phyloP scores from a whole-genome alignment of 2,329 filamentous ascomycete genomes.

The Diaporthe eres region DNA sequence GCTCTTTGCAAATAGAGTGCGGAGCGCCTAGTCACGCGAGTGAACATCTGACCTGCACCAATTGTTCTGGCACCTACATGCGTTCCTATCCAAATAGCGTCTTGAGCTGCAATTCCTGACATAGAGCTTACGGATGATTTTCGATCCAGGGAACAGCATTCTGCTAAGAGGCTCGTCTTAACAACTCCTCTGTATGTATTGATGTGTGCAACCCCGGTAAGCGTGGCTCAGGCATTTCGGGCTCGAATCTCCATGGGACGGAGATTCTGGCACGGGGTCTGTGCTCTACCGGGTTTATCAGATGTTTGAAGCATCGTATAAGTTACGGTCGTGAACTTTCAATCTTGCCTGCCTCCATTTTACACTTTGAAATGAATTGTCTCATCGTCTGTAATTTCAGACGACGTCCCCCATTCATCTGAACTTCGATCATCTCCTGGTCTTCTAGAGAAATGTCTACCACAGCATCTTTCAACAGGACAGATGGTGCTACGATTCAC shows the following conservation, averaged over 20 bases:
- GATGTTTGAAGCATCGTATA: neutral
- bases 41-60: too few species aligned
- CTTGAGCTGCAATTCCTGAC: neutral
- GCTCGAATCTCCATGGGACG: neutral
- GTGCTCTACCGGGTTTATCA: neutral
- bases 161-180: neutral
- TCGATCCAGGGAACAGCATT: neutral
- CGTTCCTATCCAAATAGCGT: neutral
- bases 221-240: neutral
- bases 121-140: neutral
- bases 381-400: neutral
- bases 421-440: neutral
- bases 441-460: neutral
- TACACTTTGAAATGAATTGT: neutral
- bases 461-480: neutral
- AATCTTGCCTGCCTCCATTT: neutral
- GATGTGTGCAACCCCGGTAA: neutral
- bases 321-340: neutral
- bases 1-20: neutral
- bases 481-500: neutral
- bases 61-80: neutral
- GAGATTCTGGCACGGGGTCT: neutral
- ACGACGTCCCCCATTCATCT: neutral
- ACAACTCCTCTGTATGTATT: neutral
- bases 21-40: too few species aligned